phyloP scores from a whole-genome alignment of 164 flowering plant species.

The Vitis amurensis region DNA sequence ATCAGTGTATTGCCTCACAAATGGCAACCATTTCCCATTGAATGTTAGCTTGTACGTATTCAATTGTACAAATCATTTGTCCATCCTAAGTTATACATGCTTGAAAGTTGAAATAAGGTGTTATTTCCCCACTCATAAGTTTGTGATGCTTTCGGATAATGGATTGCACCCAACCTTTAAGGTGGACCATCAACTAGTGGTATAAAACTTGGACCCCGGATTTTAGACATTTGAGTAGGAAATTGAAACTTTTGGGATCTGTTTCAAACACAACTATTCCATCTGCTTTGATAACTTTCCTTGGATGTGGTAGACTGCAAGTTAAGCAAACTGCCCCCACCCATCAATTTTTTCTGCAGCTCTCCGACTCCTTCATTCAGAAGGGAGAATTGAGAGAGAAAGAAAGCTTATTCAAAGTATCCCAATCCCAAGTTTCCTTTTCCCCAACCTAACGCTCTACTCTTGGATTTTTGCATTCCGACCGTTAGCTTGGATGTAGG shows the following conservation, averaged over 20 bases:
- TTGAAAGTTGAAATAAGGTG: too few relatives aligned
- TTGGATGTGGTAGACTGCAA: conserved; percentile 36
- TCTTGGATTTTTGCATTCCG: conserved; percentile 27
- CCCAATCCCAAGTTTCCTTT: conserved; percentile 20
- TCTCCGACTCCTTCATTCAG: conserved; percentile 14
- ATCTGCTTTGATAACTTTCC: not conserved
- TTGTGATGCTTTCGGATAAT: too few relatives aligned
- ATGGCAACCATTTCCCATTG: not conserved
- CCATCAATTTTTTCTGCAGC: not conserved
- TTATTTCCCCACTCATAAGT: too few relatives aligned
- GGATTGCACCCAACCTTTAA: too few relatives aligned
- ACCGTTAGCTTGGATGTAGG: conserved; percentile 35
- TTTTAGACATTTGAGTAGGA: too few relatives aligned
- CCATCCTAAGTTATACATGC: too few relatives aligned
- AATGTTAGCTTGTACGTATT: too few relatives aligned
- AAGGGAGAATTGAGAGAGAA: conserved; percentile 6
- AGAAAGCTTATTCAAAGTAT: conserved; percentile 10
- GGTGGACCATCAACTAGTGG: too few relatives aligned
- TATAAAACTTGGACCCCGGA: too few relatives aligned
- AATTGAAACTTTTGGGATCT: not conserved
- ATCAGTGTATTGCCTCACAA: not conserved
- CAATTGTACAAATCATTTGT: too few relatives aligned
- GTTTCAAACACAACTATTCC: not conserved
- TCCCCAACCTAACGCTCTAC: conserved; percentile 26
- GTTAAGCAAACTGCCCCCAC: conserved; percentile 34